Conservation (phyloP, 2,329 filamentous ascomycete species). For the Curvularia sp. region DNA sequence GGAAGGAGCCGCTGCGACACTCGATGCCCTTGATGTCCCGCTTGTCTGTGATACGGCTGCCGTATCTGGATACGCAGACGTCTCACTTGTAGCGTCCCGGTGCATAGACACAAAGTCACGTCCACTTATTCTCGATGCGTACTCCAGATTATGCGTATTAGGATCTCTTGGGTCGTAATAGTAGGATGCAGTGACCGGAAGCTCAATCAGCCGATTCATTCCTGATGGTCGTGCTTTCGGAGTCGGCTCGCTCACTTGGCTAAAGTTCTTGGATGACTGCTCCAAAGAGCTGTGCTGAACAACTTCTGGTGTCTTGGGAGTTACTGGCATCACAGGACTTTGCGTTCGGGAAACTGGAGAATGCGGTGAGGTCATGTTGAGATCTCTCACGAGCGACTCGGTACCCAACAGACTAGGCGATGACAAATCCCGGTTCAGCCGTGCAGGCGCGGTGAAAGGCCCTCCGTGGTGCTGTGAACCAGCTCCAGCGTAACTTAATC, state of each 20-base stretch:
- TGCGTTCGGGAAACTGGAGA: conserved; percentile 48
- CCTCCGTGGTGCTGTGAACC: conserved; percentile 20
- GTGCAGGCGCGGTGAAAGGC: conserved; percentile 27
- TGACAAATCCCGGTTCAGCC: conserved; percentile 37
- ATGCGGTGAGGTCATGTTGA: conserved; percentile 57
- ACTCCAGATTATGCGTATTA: conserved; percentile 55
- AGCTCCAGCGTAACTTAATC: conserved; percentile 21
- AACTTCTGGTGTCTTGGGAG: conserved; percentile 48
- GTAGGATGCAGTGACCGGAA: conserved; percentile 54
- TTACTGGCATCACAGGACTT: conserved; percentile 48
- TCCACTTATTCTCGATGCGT: conserved; percentile 55
- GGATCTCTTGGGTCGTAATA: conserved; percentile 55
- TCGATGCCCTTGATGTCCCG: conserved; percentile 24
- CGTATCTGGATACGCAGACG: conserved; percentile 40
- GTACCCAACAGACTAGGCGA: conserved; percentile 56
- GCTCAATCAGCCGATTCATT: conserved; percentile 54
- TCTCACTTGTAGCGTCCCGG: conserved; percentile 25
- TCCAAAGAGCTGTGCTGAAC: conserved; percentile 44
- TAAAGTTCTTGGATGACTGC: conserved; percentile 32
- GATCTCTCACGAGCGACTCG: conserved; percentile 56
- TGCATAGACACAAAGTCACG: conserved; percentile 49
- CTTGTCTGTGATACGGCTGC: conserved; percentile 33
- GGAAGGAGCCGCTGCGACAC: conserved; percentile 25
- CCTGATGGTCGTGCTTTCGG: conserved; percentile 43
- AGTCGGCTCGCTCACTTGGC: conserved; percentile 47